Evolutionary conservation across 1,139 yeast species (phyloP).

Genomic region (Chernovozyma sophiae-reginae): DNA sequence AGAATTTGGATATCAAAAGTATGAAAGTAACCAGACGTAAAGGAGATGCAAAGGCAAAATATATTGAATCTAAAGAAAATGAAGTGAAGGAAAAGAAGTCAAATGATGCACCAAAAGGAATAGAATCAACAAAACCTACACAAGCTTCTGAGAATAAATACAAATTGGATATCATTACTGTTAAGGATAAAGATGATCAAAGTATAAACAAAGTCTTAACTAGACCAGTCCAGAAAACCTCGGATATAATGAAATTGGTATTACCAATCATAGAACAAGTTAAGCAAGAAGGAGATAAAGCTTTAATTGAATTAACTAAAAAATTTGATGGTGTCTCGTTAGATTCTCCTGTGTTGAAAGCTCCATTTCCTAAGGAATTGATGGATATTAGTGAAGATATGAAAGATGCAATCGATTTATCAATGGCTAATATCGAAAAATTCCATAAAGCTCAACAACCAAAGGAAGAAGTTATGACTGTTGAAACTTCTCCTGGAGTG

Average conservation of each 20-base stretch:
- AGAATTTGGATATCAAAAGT: slow-evolving; percentile 77
- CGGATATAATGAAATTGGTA: slow-evolving; percentile 88
- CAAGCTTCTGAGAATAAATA: slow-evolving; percentile 31
- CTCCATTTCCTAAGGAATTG: slow-evolving; percentile 79
- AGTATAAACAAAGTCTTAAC: slow-evolving; percentile 56
- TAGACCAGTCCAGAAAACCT: slow-evolving; percentile 88
- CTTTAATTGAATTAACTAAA: slow-evolving; percentile 78
- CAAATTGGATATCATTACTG: slow-evolving; percentile 58
- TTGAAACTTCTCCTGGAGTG: slow-evolving; percentile 94
- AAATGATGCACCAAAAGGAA: slow-evolving; percentile 8
- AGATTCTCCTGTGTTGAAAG: slow-evolving; percentile 65
- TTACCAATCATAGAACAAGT: slow-evolving; percentile 84
- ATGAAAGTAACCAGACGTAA: slow-evolving; percentile 86
- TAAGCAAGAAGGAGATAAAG: slow-evolving; percentile 74
- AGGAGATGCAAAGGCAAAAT: slow-evolving; percentile 92
- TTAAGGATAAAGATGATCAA: slow-evolving; percentile 36
- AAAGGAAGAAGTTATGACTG: slow-evolving; percentile 64
- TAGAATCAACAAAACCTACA: slow-evolving; percentile 13
- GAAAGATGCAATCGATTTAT: slow-evolving; percentile 81
- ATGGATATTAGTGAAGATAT: slow-evolving; percentile 77
- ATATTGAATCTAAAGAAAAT: slow-evolving; percentile 28
- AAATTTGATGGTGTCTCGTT: slow-evolving; percentile 85
- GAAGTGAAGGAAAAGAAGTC: slow-evolving; percentile 1
- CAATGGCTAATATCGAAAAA: slow-evolving; percentile 81
- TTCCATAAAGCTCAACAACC: slow-evolving; percentile 92